A percentile compares a stretch with the other conserved stretches of the same genome.
phyloP scores from a whole-genome alignment of 768 basidiomycete species.

The Leccinum olivaceopallidum region DNA sequence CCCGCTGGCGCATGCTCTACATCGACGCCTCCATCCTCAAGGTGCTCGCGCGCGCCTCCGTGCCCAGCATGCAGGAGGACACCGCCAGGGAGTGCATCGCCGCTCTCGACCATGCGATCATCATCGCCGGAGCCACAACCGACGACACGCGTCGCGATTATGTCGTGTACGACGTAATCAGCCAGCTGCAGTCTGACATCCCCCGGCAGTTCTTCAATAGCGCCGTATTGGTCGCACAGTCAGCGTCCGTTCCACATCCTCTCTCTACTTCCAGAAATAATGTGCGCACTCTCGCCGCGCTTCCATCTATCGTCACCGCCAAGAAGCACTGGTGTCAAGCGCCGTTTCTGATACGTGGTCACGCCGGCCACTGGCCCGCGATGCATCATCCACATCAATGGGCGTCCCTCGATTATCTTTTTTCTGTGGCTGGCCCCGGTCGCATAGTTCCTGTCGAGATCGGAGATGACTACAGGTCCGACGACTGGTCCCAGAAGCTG shows the following conservation, averaged over 20 bases:
- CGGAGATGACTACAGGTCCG: slow-evolving; percentile 77
- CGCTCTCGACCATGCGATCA: slow-evolving; percentile 52
- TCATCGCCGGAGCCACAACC: slow-evolving; percentile 62
- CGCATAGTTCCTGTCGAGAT: slow-evolving; percentile 90
- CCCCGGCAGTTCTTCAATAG: slow-evolving; percentile 6
- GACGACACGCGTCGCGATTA: slow-evolving; percentile 45
- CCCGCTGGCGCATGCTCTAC: slow-evolving; percentile 68
- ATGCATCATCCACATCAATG: slow-evolving; percentile 61
- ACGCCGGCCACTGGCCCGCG: slow-evolving; percentile 78
- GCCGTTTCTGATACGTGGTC: slow-evolving; percentile 77
- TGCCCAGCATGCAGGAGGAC: slow-evolving; percentile 14
- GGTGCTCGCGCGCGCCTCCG: slow-evolving; percentile 40
- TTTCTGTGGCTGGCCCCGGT: slow-evolving; percentile 69
- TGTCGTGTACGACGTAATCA: slow-evolving; percentile 63
- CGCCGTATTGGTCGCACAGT: slow-evolving; percentile 9
- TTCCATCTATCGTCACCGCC: slow-evolving; percentile 63
- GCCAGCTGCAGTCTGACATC: slow-evolving; percentile 50
- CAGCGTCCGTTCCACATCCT: background rate
- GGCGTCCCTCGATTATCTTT: slow-evolving; percentile 69
- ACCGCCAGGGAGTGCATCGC: slow-evolving; percentile 48
- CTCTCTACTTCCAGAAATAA: slow-evolving; percentile 18
- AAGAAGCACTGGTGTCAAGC: slow-evolving; percentile 38
- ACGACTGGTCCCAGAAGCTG: slow-evolving; percentile 80
- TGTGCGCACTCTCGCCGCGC: slow-evolving; percentile 43
- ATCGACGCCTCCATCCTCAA: slow-evolving; percentile 72